phyloP scores from a whole-genome alignment of 2,329 filamentous ascomycete genomes.

The Pseudogymnoascus sp. region DNA sequence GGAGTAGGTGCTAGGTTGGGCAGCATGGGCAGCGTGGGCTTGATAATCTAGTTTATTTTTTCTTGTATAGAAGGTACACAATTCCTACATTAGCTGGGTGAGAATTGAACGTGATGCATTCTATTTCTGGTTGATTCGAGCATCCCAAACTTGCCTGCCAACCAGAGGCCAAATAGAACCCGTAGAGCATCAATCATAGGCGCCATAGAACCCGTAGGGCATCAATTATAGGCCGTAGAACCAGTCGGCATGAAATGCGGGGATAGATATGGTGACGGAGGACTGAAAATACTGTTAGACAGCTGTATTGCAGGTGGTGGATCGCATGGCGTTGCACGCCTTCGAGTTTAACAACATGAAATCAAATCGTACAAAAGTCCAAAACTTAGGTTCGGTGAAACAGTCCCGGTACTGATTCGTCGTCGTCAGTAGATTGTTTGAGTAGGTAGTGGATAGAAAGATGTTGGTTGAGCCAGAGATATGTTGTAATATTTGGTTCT shows the following conservation, averaged over 20 bases:
- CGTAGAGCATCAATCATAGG: neutral
- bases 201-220: neutral
- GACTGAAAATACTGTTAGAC: neutral
- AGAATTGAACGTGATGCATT: neutral
- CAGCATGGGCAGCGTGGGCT: neutral
- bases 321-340: neutral
- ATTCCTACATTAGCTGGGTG: neutral
- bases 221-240: neutral
- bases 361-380: neutral
- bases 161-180: neutral
- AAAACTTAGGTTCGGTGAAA: neutral
- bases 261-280: neutral
- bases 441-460: neutral
- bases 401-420: neutral
- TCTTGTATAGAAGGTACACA: neutral
- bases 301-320: neutral
- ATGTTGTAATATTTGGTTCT: neutral
- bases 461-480: neutral
- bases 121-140: neutral
- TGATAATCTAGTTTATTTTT: slow-evolving; percentile 1
- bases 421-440: neutral
- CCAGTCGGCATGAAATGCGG: neutral
- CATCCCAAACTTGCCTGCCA: neutral
- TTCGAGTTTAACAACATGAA: neutral
- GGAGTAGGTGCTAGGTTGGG: neutral